A percentile compares a stretch with the other conserved stretches of the same genome.
Evolutionary conservation across 176 grass and related monocot genomes (phyloP).

Genomic region (Saccharum spontaneum): DNA sequence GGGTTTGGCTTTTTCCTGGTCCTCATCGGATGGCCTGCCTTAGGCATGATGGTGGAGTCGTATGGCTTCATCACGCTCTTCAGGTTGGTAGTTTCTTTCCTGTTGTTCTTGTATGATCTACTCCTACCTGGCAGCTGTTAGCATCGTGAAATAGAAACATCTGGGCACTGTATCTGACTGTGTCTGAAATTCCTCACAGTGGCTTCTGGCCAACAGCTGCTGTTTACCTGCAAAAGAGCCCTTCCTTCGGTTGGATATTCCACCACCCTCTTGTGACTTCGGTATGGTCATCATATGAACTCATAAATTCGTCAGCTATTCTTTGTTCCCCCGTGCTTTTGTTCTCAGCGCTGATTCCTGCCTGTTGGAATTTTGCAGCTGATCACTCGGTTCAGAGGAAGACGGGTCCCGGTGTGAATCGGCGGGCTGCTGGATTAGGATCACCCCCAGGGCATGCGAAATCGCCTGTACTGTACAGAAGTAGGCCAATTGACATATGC

Average conservation of each 20-base stretch:
- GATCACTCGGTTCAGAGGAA: constrained; percentile 57
- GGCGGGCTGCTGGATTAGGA: background rate
- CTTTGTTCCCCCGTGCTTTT: background rate
- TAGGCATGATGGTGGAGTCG: constrained; percentile 72
- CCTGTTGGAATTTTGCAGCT: constrained; percentile 37
- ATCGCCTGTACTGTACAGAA: constrained; percentile 40
- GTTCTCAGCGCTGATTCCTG: background rate
- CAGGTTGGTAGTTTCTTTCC: constrained; percentile 48
- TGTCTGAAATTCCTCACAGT: constrained; percentile 48
- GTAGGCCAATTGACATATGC: background rate
- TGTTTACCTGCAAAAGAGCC: constrained; percentile 77
- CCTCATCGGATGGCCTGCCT: constrained; percentile 66
- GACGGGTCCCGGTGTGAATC: constrained; percentile 56
- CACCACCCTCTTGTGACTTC: constrained; percentile 81
- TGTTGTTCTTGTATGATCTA: background rate
- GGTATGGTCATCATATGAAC: constrained; percentile 30
- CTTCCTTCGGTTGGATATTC: constrained; percentile 71
- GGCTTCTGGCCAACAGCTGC: constrained; percentile 82
- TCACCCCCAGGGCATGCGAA: background rate
- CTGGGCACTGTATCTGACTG: constrained; percentile 6
- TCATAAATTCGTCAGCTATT: background rate
- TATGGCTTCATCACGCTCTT: constrained; percentile 80
- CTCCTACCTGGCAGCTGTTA: background rate
- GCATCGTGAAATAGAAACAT: background rate
- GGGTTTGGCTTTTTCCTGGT: constrained; percentile 71